Evolutionary conservation across 768 basidiomycete species (phyloP).

Genomic region (Mycena galopus): DNA sequence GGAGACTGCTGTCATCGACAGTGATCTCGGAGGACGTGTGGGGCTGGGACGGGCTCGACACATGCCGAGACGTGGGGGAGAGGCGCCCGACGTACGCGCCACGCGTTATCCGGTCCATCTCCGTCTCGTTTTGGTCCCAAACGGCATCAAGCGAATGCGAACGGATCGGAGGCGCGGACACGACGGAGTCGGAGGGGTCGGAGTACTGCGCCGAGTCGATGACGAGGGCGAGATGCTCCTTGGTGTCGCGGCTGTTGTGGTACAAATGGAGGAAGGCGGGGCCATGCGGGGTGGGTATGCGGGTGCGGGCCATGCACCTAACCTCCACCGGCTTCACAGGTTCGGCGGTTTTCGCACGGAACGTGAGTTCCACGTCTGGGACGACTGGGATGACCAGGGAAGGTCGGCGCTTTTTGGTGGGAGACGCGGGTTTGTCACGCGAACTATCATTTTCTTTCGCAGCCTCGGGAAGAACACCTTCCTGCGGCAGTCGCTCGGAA

Average conservation of each 20-base stretch:
- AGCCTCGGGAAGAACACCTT: slow-evolving; percentile 46
- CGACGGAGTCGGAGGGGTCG: slow-evolving; percentile 48
- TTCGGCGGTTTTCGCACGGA: slow-evolving; percentile 43
- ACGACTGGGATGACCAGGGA: slow-evolving; percentile 43
- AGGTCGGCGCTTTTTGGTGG: slow-evolving; percentile 56
- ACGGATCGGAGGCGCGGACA: slow-evolving; percentile 75
- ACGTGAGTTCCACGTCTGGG: slow-evolving; percentile 41
- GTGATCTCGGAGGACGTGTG: slow-evolving; percentile 31
- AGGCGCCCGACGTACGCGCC: slow-evolving; percentile 94
- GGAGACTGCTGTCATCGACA: slow-evolving; percentile 57
- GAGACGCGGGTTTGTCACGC: slow-evolving; percentile 54
- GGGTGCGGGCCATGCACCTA: slow-evolving; percentile 95
- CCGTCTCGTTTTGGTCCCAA: slow-evolving; percentile 90
- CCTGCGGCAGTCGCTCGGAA: slow-evolving; percentile 64
- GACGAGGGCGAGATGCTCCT: slow-evolving; percentile 97
- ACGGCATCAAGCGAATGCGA: slow-evolving; percentile 84
- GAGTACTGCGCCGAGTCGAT: slow-evolving; percentile 90
- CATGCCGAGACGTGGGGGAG: slow-evolving; percentile 63
- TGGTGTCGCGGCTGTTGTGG: slow-evolving; percentile 91
- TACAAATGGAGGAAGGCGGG: slow-evolving; percentile 94
- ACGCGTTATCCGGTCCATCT: slow-evolving; percentile 92
- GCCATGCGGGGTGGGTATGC: slow-evolving; percentile 96
- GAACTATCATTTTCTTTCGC: slow-evolving; percentile 67
- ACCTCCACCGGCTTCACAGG: slow-evolving; percentile 67
- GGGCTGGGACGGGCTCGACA: slow-evolving; percentile 57